Evolutionary conservation across 129 eudicot species (phyloP), one percentile per base, ranked within the genome.

Genomic region (Daucus carota): DNA sequence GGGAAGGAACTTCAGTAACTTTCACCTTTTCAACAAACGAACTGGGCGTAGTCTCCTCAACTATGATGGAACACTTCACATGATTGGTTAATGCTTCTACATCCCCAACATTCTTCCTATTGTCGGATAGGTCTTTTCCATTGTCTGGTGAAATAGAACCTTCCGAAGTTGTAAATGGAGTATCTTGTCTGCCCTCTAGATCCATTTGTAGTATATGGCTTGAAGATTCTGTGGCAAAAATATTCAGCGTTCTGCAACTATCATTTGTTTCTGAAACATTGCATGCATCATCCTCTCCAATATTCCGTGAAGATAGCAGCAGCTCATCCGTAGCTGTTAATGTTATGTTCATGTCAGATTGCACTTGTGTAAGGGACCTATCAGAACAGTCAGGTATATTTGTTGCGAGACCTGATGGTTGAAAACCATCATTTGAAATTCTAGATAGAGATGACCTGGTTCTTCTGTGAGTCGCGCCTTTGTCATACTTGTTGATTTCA

Each of bases 361-460:
- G 82, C 71, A 32, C 68, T 72, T 77, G 73, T 40, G 83, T 76
- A 40, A 80, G 43, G 31, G 85, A 48, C 20, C 63, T 71, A 74
- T 88, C 97, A 44, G 76, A 77, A 66, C 78, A 60, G 69, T 85
- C 95, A 76, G 72, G 89, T 28, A 83, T 82, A 76, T 88, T 86
- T 67, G 86, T 81, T 73, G 85, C 81, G 73, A 82, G 59, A 68
- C 88, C 87, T 24, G 85, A 81, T 77, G 87, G 83, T 70, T 81
- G 90, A 68, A 78, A 85, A 52, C 73, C 83, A 20, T 77, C 89
- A 79, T 78, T 75, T 43, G 93, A 89, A 75, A 83, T 81, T 75
- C 91, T 92, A 15, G 97, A 91, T 38, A 86, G 76, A 72, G 97
- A 91, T 11, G 99, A 91, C 38, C 34, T 73, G 10, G 92, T 80